phyloP scores from a whole-genome alignment of 306 rosid genomes.

The Dalbergia cochinchinensis region DNA sequence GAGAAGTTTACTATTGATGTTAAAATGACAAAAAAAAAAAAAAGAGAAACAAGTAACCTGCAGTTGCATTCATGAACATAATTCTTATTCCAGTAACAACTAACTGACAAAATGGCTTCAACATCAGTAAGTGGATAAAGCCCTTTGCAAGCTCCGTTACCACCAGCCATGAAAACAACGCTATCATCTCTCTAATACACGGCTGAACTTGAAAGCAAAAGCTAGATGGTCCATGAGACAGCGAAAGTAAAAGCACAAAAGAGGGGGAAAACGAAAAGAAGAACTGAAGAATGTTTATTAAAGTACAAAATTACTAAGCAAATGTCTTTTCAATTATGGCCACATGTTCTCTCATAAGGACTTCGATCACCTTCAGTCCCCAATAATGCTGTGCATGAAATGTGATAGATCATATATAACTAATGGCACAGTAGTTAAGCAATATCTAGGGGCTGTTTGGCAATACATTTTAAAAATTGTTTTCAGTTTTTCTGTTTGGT shows the following conservation, averaged over 20 bases:
- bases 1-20: no score
- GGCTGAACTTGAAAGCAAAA: constrained; percentile 49
- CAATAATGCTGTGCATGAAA: constrained; percentile 40
- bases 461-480: no score
- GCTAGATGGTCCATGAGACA: constrained; percentile 26
- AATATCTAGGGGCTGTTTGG: no score
- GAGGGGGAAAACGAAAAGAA: neutral
- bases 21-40: no score
- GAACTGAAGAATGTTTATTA: neutral
- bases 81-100: constrained; percentile 52
- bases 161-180: constrained; percentile 45
- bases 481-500: no score
- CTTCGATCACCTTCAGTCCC: constrained; percentile 34
- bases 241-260: constrained; percentile 38
- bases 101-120: constrained; percentile 57
- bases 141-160: constrained; percentile 35
- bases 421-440: neutral
- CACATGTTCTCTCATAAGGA: constrained; percentile 43
- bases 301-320: constrained; percentile 49
- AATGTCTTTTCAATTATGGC: constrained; percentile 39
- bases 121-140: constrained; percentile 52
- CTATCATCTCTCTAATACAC: constrained; percentile 37
- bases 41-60: no score
- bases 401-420: neutral
- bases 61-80: neutral